Evolutionary conservation across 2,329 filamentous ascomycete genomes (phyloP).

Genomic region (Dactylellina cionopaga): DNA sequence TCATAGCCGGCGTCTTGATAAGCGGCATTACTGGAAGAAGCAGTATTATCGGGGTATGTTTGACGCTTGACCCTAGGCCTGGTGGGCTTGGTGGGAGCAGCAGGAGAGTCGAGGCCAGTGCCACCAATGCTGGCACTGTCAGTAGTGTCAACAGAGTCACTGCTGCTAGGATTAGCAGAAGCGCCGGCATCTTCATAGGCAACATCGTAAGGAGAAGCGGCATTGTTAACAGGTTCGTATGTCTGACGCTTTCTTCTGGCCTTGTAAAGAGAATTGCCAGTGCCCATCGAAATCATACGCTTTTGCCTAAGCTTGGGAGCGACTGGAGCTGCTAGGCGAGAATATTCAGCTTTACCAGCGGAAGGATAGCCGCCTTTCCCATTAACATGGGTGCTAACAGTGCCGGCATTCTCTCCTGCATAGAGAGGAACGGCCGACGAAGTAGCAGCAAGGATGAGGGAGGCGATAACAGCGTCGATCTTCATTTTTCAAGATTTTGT

Average conservation of each 20-base stretch:
- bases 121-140: too few relatives aligned
- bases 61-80: too few relatives aligned
- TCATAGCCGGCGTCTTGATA: not conserved
- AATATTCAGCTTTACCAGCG: too few relatives aligned
- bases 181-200: not conserved
- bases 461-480: conserved; percentile 5
- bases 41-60: not conserved
- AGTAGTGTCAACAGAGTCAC: too few relatives aligned
- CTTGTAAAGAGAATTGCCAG: not conserved
- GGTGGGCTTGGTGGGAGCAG: not conserved
- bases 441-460: conserved; percentile 1
- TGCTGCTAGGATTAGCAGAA: too few relatives aligned
- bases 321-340: too few relatives aligned
- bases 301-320: too few relatives aligned
- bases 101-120: too few relatives aligned
- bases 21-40: not conserved
- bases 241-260: not conserved
- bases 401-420: not conserved
- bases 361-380: not conserved
- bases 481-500: not conserved
- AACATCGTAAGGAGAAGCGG: not conserved
- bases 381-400: too few relatives aligned
- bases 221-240: not conserved
- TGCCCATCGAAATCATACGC: not conserved
- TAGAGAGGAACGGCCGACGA: not conserved